Evolutionary conservation across 805 yeast species (phyloP), one percentile per base, ranked within the genome.

Genomic region (Wickerhamomyces subpelliculosus): DNA sequence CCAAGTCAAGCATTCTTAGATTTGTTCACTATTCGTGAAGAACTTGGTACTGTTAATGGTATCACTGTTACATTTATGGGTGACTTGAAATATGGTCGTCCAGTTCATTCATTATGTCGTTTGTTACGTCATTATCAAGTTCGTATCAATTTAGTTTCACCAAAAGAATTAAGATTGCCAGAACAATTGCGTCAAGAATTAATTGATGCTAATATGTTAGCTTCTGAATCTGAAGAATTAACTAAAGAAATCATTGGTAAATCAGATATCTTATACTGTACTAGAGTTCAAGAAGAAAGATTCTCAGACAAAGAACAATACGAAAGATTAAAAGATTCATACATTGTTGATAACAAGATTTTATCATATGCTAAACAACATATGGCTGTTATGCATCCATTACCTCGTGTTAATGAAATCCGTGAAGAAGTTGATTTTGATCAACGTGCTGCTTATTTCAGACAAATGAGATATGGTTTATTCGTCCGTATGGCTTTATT

Each of bases 401-500:
- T 93, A 55, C 99, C 99, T 61, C 84, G 99, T 66, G 89, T 87
- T 48, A 83, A 79, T 55, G 99, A 93, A 69, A 90, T 93, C 53
- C 84, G 84, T 57, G 97, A 89, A 68, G 98, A 93, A 70, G 97
- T 93, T 56, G 99, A 93, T 64, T 93, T 90, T 59, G 99, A 93
- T 67, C 97, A 90, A 65, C 84, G 99, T 65, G 97, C 98, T 48
- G 97, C 98, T 42, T 93, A 93, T 72, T 93, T 93, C 75, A 84
- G 99, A 78, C 97, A 93, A 73, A 93, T 93, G 98, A 84, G 95
- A 65, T 90, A 93, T 61, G 99, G 99, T 45, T 73, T 93, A 62
- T 93, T 82, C 60, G 96, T 94, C 34, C 88, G 99, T 75, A 93
- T 93, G 99, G 98, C 99, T 10, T 71, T 93, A 53, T 75, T 93